Percentiles rank a stretch among this genome's conserved stretches.
These are phyloP conservation scores for Ettlia oleoabundans DNA, from an alignment of 139 green algal species.

Conservation along the genomic window DNA sequence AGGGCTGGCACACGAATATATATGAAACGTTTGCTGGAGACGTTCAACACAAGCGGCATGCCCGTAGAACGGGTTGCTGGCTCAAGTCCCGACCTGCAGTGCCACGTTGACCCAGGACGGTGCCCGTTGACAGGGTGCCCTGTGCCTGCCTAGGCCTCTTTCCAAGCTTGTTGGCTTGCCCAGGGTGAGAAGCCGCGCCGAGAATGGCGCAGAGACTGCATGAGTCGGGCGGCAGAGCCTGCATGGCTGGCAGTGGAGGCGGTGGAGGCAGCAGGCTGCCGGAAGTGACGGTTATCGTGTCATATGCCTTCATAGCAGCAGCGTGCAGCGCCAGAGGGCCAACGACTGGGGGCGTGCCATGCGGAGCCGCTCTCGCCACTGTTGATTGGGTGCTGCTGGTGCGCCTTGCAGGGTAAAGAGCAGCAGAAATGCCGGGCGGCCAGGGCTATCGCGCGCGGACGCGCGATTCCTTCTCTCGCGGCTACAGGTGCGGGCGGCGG, in stretches of 20 bases:
- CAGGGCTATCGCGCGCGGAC: constrained; percentile 88
- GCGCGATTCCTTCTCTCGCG: constrained; percentile 88
- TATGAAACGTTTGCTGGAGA: no score
- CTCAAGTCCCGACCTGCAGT: no score
- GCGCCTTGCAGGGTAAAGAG: constrained; percentile 29
- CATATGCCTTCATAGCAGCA: not conserved
- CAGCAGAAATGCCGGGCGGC: constrained; percentile 64
- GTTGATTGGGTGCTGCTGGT: not conserved
- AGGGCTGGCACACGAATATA: no score
- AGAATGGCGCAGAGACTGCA: not conserved
- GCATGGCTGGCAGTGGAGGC: not conserved
- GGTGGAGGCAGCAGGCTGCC: not conserved
- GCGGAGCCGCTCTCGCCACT: no score
- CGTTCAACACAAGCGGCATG: no score
- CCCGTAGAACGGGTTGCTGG: no score
- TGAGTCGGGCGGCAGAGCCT: not conserved
- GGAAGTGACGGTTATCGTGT: not conserved
- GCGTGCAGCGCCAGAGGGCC: not conserved
- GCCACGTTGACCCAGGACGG: no score
- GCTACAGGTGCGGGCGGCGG: constrained; percentile 64
- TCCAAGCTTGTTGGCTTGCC: not conserved
- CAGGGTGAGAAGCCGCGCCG: not conserved
- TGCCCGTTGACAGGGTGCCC: no score
- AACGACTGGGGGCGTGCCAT: not conserved
- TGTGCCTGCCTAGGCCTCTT: not conserved